Evolutionary conservation across 192 early-diverging fungal genomes (phyloP), one percentile per base, ranked within the genome.

Genomic region (Rhizophagus clarus): DNA sequence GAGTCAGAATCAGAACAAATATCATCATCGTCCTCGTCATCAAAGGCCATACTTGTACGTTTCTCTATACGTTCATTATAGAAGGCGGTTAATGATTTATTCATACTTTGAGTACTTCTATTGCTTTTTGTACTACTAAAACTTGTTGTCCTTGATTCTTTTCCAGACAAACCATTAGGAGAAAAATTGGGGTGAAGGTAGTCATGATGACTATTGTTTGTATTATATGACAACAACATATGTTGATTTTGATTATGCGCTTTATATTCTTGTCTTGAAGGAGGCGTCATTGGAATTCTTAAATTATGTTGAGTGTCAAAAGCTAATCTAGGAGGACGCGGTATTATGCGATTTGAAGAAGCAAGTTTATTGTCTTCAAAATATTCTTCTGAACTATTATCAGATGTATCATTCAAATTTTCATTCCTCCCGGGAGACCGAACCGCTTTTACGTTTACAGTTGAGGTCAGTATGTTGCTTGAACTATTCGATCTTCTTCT

Each of bases 31-130:
- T 79, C 77, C 12, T 79, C 77, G 26, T 79, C 47, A 49, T 69
- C 69, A 61, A 79, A 71, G 61, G n/a, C 74, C 61, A 42, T 42
- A 42, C 77, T 79, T 60, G 77, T 79, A 8, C 45, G 34, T 71
- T 79, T 79, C 34, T 79, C 77, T 79, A 79, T 79, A 34, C 68
- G 66, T 71, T 79, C 77, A 40, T 71, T 64, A 61, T 79, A 79
- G 6, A 49, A 24, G 28, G 47, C 20, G 6, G 28, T 17, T 40
- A 61, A 67, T 10, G 20, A 17, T 66, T 37, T 22, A 11, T 37
- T 24, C 15, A 37, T 10, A 66, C 63, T 26, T 1, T 15, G 22
- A 29, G 10, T 10, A 22, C 74, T 51, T 60, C 31, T 64, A 64
- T 34, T 32, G 40, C 62, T 77, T 24, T n/a, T 66, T 47, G 12